Percentiles rank a stretch among this genome's conserved stretches.
Evolutionary conservation across 306 rosid genomes (phyloP).

Genomic region (Inga laurina): DNA sequence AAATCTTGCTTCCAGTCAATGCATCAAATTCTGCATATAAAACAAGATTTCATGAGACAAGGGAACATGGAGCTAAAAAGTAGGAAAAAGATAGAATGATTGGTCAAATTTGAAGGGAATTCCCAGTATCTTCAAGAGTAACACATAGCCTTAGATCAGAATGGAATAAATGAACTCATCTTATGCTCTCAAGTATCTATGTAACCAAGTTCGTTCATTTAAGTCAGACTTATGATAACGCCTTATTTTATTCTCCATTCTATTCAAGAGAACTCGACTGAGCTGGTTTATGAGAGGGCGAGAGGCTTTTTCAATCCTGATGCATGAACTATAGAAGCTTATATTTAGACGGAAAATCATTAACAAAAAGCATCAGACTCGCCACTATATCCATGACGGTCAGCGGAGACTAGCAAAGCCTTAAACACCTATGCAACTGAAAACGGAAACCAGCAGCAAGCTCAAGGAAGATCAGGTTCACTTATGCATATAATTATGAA

Average conservation of each 20-base stretch:
- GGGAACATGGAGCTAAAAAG: neutral
- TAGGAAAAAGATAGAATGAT: no score
- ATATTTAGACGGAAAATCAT: neutral
- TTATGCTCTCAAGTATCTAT: neutral
- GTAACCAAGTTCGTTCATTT: neutral
- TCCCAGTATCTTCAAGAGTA: neutral
- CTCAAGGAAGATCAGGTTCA: conserved; percentile 15
- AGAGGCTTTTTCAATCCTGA: neutral
- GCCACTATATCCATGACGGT: conserved; percentile 2
- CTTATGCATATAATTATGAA: neutral
- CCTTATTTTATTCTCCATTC: neutral
- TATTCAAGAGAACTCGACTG: neutral
- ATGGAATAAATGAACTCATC: conserved; percentile 10
- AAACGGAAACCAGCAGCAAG: neutral
- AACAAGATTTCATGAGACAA: neutral
- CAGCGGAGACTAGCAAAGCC: conserved; percentile 5
- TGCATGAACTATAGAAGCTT: neutral
- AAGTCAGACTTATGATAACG: conserved; percentile 2
- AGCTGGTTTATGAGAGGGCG: neutral
- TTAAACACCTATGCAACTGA: neutral
- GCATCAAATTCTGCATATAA: conserved; percentile 81
- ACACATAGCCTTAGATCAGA: conserved; percentile 11
- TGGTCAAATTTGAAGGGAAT: neutral
- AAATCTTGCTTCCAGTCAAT: conserved; percentile 87
- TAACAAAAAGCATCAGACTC: neutral